phyloP scores from a whole-genome alignment of 768 basidiomycete genomes.

The Antrodiella citrinella region DNA sequence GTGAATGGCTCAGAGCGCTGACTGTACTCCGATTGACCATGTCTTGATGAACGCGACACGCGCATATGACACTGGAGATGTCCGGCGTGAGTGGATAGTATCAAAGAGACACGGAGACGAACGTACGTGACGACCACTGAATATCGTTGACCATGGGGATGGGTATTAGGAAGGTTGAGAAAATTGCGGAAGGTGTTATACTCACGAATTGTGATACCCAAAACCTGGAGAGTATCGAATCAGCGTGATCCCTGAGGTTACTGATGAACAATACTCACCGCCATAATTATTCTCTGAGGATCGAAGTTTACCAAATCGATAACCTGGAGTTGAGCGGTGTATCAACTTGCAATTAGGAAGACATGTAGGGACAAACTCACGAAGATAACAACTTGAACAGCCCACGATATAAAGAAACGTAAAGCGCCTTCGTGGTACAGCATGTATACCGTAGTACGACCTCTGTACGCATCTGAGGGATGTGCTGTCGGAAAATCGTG shows the following conservation, averaged over 20 bases:
- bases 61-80: conserved; percentile 1
- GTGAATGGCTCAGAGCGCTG: background rate
- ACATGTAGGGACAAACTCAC: background rate
- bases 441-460: background rate
- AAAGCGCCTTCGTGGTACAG: background rate
- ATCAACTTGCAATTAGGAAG: background rate
- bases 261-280: background rate
- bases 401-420: background rate
- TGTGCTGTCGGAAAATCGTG: background rate
- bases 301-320: background rate
- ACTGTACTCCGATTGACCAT: background rate
- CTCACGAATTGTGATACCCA: conserved; percentile 2
- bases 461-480: background rate
- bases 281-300: background rate
- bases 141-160: too few species aligned
- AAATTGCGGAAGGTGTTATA: background rate
- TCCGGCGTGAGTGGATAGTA: too few species aligned
- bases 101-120: background rate
- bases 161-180: background rate
- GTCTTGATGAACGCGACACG: conserved; percentile 1
- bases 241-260: background rate
- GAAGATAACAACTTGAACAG: background rate
- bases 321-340: background rate
- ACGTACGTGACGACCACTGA: conserved; percentile 6
- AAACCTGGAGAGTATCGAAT: background rate